phyloP scores from a whole-genome alignment of 805 yeast genomes.

The Starmerella asiatica region DNA sequence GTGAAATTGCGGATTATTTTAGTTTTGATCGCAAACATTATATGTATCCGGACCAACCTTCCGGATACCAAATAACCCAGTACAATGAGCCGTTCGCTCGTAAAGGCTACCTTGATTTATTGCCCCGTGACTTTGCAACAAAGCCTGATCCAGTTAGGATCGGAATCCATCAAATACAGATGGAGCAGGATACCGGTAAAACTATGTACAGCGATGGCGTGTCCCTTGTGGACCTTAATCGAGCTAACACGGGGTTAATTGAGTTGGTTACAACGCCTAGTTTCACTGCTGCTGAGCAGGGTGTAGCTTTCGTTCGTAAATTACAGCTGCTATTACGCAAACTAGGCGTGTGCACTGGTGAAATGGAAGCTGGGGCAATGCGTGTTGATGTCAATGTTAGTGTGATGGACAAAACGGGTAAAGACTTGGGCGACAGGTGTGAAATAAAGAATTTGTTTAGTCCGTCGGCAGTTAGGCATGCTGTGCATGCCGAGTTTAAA shows the following conservation, averaged over 20 bases:
- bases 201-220: constrained; percentile 39
- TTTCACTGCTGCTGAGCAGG: constrained; percentile 50
- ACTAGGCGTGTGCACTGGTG: constrained; percentile 70
- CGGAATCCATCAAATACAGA: constrained; percentile 63
- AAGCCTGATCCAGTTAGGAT: constrained; percentile 32
- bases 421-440: constrained; percentile 44
- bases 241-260: constrained; percentile 74
- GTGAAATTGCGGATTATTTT: constrained; percentile 42
- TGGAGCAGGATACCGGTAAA: constrained; percentile 93
- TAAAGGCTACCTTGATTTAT: constrained; percentile 45
- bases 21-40: constrained; percentile 90
- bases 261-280: constrained; percentile 91
- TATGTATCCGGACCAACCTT: constrained; percentile 91
- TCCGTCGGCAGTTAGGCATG: constrained; percentile 62
- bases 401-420: constrained; percentile 27
- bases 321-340: constrained; percentile 59
- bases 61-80: constrained; percentile 93
- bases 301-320: constrained; percentile 66
- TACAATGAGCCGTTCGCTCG: constrained; percentile 65
- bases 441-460: constrained; percentile 85
- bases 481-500: constrained; percentile 54
- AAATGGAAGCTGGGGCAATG: constrained; percentile 87
- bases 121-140: constrained; percentile 36
- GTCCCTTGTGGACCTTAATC: constrained; percentile 58
- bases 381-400: constrained; percentile 92